These are phyloP conservation scores for Rhizophora mangle DNA, from an alignment of 345 rosid species.

Conservation along the genomic window DNA sequence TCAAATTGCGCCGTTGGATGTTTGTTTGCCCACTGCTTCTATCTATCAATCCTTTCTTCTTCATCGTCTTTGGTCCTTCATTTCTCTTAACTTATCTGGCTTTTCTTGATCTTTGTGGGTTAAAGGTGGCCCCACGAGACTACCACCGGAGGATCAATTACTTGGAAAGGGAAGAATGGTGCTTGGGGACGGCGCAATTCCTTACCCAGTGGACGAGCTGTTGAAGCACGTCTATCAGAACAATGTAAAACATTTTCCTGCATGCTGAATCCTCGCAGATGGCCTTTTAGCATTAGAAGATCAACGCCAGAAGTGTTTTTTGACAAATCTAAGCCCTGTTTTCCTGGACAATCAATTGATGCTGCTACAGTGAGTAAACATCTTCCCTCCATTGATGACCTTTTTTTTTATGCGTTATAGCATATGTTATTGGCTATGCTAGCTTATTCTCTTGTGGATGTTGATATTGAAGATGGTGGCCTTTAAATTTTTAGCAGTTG, in stretches of 20 bases:
- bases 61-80: not conserved
- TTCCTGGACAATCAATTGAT: conserved; percentile 33
- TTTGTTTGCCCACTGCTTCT: too few relatives aligned
- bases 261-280: conserved; percentile 39
- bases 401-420: not conserved
- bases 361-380: conserved; percentile 44
- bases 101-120: conserved; percentile 11
- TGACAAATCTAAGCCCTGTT: conserved; percentile 56
- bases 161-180: conserved; percentile 33
- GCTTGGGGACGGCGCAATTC: conserved; percentile 36
- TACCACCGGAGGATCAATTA: conserved; percentile 23
- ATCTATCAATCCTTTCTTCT: not conserved
- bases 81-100: conserved; percentile 8
- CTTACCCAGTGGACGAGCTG: conserved; percentile 24
- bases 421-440: too few relatives aligned
- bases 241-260: conserved; percentile 40
- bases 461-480: not conserved
- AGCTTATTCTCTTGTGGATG: not conserved
- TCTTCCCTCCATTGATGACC: not conserved
- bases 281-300: conserved; percentile 32
- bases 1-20: too few relatives aligned
- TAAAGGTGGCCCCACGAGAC: conserved; percentile 41
- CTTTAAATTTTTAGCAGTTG: not conserved
- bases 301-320: conserved; percentile 42
- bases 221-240: conserved; percentile 30